Evolutionary conservation across 495 filamentous ascomycete species (phyloP).

Genomic region (Astrothelium macrocarpum): DNA sequence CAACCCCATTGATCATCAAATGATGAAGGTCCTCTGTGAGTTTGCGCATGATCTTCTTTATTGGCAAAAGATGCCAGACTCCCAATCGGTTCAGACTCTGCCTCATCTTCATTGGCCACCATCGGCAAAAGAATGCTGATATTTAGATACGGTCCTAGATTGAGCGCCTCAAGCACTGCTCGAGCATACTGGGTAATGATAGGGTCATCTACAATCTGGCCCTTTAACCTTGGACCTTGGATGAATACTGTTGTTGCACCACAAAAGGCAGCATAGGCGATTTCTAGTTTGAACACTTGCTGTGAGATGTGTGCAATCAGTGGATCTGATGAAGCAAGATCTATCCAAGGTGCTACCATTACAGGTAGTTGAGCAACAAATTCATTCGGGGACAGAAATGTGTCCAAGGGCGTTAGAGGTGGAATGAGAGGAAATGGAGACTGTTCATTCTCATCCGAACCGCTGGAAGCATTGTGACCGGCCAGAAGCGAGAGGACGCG

Average conservation of each 20-base stretch:
- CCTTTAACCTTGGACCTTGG: slow-evolving; percentile 55
- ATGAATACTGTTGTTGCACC: slow-evolving; percentile 76
- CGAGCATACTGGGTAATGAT: slow-evolving; percentile 66
- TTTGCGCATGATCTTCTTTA: slow-evolving; percentile 32
- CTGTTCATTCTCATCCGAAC: not conserved
- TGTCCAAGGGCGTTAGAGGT: slow-evolving; percentile 63
- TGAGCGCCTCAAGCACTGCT: slow-evolving; percentile 70
- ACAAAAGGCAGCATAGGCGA: slow-evolving; percentile 91
- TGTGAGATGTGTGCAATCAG: slow-evolving; percentile 71
- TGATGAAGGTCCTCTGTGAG: not conserved
- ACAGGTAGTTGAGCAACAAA: slow-evolving; percentile 61
- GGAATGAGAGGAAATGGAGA: slow-evolving; percentile 41
- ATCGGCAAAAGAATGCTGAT: slow-evolving; percentile 75
- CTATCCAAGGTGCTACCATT: slow-evolving; percentile 78
- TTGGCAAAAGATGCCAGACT: slow-evolving; percentile 49
- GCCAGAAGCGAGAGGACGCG: slow-evolving; percentile 50
- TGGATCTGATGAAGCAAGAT: slow-evolving; percentile 74
- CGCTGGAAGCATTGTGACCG: slow-evolving; percentile 38
- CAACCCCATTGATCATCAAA: slow-evolving; percentile 42
- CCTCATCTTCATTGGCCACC: slow-evolving; percentile 43
- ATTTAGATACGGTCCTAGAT: slow-evolving; percentile 62
- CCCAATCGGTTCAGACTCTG: slow-evolving; percentile 41
- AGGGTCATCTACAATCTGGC: slow-evolving; percentile 37
- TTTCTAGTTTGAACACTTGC: slow-evolving; percentile 80
- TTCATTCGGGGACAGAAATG: slow-evolving; percentile 60